Percentiles rank a stretch among this genome's conserved stretches.
Conservation (phyloP, 1,139 yeast genomes). For the Meyerozyma elateridarum region DNA sequence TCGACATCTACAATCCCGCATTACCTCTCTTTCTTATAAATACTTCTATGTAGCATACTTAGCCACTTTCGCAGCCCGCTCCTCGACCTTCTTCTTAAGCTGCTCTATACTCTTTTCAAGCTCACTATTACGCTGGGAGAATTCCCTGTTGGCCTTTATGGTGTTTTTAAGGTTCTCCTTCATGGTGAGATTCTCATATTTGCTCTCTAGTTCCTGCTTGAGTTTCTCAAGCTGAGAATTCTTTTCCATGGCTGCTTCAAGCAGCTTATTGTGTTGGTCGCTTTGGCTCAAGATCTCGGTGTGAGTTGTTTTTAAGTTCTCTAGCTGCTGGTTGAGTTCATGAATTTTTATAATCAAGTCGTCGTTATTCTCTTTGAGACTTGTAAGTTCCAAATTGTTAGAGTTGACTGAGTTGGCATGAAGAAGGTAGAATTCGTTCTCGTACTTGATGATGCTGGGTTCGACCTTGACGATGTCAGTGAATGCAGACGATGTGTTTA, state of each 20-base stretch:
- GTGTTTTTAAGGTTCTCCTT: constrained; percentile 43
- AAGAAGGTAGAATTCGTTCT: constrained; percentile 41
- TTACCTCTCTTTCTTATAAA: too few relatives aligned
- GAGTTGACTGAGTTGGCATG: constrained; percentile 38
- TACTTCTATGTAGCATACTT: constrained; percentile 5
- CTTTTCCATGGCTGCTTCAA: constrained; percentile 21
- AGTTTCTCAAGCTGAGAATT: constrained; percentile 6
- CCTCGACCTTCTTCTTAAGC: constrained; percentile 15
- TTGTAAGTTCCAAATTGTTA: constrained; percentile 36
- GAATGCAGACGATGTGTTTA: constrained; percentile 10
- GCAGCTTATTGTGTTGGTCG: constrained; percentile 23
- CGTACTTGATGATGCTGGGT: constrained; percentile 36
- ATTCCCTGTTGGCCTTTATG: constrained; percentile 42
- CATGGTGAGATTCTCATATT: constrained; percentile 40
- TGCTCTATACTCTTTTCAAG: constrained; percentile 30
- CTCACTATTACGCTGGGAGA: constrained; percentile 33
- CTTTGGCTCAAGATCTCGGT: constrained; percentile 36
- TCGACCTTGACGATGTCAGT: constrained; percentile 18
- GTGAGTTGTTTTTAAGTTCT: constrained; percentile 33
- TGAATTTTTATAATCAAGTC: constrained; percentile 23
- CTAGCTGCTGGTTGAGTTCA: constrained; percentile 25
- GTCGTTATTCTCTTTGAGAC: constrained; percentile 34
- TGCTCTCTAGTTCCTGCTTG: constrained; percentile 18
- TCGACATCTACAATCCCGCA: too few relatives aligned
- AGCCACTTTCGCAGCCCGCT: constrained; percentile 13